A percentile compares a stretch with the other conserved stretches of the same genome.
phyloP scores from a whole-genome alignment of 2,329 filamentous ascomycete genomes.

The Penicillium corylophilum region DNA sequence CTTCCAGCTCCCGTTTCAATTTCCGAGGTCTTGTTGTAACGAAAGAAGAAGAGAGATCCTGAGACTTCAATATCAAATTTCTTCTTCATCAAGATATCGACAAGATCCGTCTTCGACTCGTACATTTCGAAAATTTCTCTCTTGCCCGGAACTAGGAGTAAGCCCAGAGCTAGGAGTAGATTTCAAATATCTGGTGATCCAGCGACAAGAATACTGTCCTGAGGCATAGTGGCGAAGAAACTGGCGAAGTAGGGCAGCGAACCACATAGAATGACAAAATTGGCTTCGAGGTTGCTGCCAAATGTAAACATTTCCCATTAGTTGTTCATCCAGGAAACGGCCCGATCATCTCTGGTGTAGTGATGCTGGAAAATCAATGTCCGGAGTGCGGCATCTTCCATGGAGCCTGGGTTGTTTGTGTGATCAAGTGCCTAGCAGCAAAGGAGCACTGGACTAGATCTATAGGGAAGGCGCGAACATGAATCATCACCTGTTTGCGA shows the following conservation, averaged over 20 bases:
- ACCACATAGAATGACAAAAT: not conserved
- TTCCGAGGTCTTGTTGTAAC: no score
- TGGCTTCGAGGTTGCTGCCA: slow-evolving; percentile 3
- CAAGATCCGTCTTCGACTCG: not conserved
- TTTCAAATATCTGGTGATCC: not conserved
- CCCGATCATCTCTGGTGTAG: not conserved
- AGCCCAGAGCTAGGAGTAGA: no score
- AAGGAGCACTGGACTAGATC: not conserved
- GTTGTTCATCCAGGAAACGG: not conserved
- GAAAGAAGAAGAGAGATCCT: no score
- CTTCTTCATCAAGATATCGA: not conserved
- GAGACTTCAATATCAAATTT: not conserved
- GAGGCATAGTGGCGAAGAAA: not conserved
- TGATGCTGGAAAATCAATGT: not conserved
- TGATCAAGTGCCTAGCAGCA: not conserved
- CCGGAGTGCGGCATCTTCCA: not conserved
- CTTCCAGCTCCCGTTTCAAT: no score
- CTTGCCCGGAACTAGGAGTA: not conserved
- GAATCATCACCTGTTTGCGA: not conserved
- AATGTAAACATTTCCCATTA: not conserved
- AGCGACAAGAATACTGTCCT: not conserved
- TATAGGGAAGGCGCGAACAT: not conserved
- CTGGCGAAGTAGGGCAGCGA: not conserved
- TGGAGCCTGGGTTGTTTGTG: not conserved
- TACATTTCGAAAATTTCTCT: not conserved